phyloP scores from a whole-genome alignment of 129 eudicot genomes.

The Escallonia rubra region DNA sequence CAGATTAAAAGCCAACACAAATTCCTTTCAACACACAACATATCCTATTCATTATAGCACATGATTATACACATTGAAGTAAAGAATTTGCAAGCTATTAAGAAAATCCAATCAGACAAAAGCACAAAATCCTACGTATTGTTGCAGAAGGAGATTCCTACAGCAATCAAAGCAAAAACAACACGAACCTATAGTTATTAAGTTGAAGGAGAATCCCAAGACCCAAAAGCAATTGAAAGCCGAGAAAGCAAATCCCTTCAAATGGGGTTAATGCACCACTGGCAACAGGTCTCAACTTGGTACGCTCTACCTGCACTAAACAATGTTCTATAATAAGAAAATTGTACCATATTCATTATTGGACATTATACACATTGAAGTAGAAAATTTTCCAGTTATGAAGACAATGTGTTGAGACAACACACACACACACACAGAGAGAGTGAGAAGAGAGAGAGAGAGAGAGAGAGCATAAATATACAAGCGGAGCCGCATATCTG shows the following conservation, averaged over 20 bases:
- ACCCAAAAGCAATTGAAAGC: conserved; percentile 79
- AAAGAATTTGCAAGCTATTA: too few species aligned
- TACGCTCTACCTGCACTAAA: conserved; percentile 80
- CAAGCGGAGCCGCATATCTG: too few species aligned
- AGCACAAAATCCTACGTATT: background rate
- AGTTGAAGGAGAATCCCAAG: conserved; percentile 93
- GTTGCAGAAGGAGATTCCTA: conserved; percentile 5
- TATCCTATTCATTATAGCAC: too few species aligned
- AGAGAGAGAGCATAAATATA: background rate
- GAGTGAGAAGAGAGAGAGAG: background rate
- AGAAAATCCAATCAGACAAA: too few species aligned
- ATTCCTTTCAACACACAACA: too few species aligned
- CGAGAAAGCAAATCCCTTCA: conserved; percentile 86
- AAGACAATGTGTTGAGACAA: too few species aligned
- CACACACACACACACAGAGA: too few species aligned
- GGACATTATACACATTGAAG: too few species aligned
- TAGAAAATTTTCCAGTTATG: too few species aligned
- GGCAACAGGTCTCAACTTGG: conserved; percentile 87
- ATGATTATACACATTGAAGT: too few species aligned
- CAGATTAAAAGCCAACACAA: too few species aligned
- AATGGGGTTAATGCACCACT: conserved; percentile 88
- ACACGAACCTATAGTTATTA: conserved; percentile 63
- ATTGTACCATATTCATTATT: too few species aligned
- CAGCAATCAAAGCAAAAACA: conserved; percentile 12
- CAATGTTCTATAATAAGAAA: conserved; percentile 2